A percentile compares a stretch with the other conserved stretches of the same genome.
phyloP scores from a whole-genome alignment of 1,284 basidiomycete species.

The Cerioporus squamosus region DNA sequence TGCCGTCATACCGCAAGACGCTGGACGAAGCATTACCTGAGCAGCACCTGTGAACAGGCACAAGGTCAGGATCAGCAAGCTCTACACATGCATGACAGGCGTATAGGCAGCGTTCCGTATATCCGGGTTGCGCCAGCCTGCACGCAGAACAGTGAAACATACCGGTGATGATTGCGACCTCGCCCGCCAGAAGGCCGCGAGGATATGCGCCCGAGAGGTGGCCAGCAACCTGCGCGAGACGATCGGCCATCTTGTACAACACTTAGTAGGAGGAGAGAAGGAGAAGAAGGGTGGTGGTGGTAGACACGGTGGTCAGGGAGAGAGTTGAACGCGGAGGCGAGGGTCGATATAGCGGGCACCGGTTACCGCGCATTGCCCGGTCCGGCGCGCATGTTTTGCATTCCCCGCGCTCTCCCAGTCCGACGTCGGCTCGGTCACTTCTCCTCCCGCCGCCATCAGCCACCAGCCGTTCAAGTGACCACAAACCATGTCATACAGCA shows the following conservation, averaged over 20 bases:
- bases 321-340: conserved; percentile 1
- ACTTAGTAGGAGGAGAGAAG: background rate
- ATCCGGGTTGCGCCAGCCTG: background rate
- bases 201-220: conserved; percentile 65
- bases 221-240: conserved; percentile 72
- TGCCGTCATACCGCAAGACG: conserved; percentile 4
- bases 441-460: background rate
- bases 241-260: conserved; percentile 55
- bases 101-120: too few relatives aligned
- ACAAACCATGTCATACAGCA: too few relatives aligned
- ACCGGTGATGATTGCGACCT: conserved; percentile 89
- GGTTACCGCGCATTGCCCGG: conserved; percentile 24
- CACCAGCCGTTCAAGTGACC: too few relatives aligned
- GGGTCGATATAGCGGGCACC: conserved; percentile 13
- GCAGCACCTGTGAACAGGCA: conserved; percentile 59
- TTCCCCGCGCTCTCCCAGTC: background rate
- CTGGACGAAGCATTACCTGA: conserved; percentile 52
- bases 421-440: background rate
- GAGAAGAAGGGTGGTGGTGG: background rate
- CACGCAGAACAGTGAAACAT: conserved; percentile 24
- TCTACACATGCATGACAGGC: background rate
- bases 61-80: conserved; percentile 2
- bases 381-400: conserved; percentile 23
- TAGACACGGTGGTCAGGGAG: conserved; percentile 14
- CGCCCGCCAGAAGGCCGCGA: conserved; percentile 72